Evolutionary conservation across 108 stramenopile species (phyloP), one percentile per base, ranked within the genome.

Genomic region (Stephanodiscus minutulus): DNA sequence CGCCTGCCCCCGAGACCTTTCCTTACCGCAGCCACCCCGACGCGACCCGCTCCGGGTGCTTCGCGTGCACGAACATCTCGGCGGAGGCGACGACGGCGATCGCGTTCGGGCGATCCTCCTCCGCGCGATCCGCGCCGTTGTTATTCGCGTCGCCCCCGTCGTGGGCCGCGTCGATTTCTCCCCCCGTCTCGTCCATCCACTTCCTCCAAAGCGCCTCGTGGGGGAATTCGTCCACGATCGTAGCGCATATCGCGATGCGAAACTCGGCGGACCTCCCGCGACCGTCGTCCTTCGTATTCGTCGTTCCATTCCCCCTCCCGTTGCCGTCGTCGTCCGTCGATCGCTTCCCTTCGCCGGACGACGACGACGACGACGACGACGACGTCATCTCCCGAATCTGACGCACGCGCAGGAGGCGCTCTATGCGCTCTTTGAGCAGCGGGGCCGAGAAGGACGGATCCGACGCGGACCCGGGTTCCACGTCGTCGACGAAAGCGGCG

Each of bases 141-240:
- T 68, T 36, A 0, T 39, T 27, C 52, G 22, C 21, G 5, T 7
- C 36, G 35, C n/a, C n/a, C n/a, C n/a, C n/a, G n/a, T n/a, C n/a
- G n/a, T n/a, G n/a, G n/a, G n/a, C n/a, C n/a, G n/a, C n/a, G n/a
- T n/a, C 0, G 18, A 58, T 25, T 31, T 59, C 36, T 0, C 76
- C 76, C 20, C 71, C 77, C 21, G 75, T 77, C 35, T 71, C 62
- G n/a, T 70, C 68, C 57, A 85, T 82, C 74, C 74, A 85, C 66
- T 63, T 55, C 61, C 44, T 82, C 84, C 84, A 85, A 12, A 85
- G 43, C 25, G 65, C 57, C 29, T 85, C 82, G 36, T 85, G 84
- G 5, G 84, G 82, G 64, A 85, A 76, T 7, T 82, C 73, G 17
- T 82, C 70, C 7, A 85, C 84, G 27, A 85, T 82, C 4, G 75